Evolutionary conservation across 169 alveolate species (phyloP), one percentile per base, ranked within the genome.

Genomic region (Besnoitia besnoiti): DNA sequence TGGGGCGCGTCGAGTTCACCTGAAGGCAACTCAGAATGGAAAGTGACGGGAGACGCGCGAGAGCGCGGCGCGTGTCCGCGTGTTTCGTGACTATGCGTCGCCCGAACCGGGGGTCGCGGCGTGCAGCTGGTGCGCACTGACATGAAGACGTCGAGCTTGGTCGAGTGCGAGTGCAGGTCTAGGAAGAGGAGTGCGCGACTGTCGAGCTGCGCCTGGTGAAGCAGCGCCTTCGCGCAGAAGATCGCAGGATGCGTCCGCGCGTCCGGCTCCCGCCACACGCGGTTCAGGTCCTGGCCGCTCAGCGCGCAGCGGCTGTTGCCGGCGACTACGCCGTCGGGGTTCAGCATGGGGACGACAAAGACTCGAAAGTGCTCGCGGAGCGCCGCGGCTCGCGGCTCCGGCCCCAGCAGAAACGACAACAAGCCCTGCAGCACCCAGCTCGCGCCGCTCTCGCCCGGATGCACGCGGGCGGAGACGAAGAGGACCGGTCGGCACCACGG

Each of bases 371-470:
- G 47, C 5, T 50, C 80, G 30, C 90, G 49, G 40, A 85, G 76
- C 59, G 44, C 49, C n/a, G 19, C 21, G 24, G 90, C 90, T 27
- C 39, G 47, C 7, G 89, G 76, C 21, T 61, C 46, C 55, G 50
- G 50, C 0, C 80, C 42, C 50, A 85, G 55, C 42, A 85, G 67
- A 37, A 85, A 55, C 35, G 76, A 21, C 80, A 85, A 55, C 49
- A 85, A 51, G 16, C 90, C 90, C 55, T 46, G 90, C 82, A 85
- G 33, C 82, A 85, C 61, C 61, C 50, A 85, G 90, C 90, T 85
- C n/a, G 80, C 79, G 35, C 47, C 8, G 40, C 59, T 55, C 51
- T 85, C 90, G 35, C 90, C 49, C 39, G 90, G 90, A 33, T 85
- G 90, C 39, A 85, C 90, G 0, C 90, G 76, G 55, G 62, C 61